phyloP scores from a whole-genome alignment of 2,329 filamentous ascomycete species.

The Stachybotrys chlorohalonatus region DNA sequence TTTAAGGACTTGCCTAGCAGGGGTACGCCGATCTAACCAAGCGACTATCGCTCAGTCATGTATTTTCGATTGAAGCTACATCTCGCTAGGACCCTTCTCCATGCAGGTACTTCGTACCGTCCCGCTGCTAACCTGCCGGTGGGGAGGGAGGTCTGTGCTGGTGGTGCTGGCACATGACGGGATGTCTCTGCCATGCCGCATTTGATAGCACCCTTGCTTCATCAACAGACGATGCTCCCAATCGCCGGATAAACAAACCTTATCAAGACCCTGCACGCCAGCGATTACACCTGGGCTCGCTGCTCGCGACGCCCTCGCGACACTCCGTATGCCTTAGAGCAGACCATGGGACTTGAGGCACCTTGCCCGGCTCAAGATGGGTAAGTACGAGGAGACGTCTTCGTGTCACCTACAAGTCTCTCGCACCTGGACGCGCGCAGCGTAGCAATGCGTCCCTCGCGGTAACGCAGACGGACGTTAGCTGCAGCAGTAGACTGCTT shows the following conservation, averaged over 20 bases:
- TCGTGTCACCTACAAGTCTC: background rate
- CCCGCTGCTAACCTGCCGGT: too few relatives aligned
- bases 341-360: slow-evolving; percentile 21
- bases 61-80: too few relatives aligned
- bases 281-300: background rate
- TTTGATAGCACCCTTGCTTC: background rate
- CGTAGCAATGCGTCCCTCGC: background rate
- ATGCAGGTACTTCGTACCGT: too few relatives aligned
- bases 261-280: background rate
- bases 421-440: background rate
- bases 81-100: too few relatives aligned
- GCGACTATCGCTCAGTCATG: too few relatives aligned
- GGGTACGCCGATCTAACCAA: too few relatives aligned
- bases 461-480: background rate
- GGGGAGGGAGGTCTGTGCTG: too few relatives aligned
- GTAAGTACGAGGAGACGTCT: slow-evolving; percentile 14
- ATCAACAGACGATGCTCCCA: background rate
- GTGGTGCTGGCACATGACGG: too few relatives aligned
- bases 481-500: background rate
- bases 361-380: slow-evolving; percentile 22
- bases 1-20: too few relatives aligned
- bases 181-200: background rate
- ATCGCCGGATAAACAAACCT: background rate
- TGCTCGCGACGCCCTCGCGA: slow-evolving; percentile 1
- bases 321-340: slow-evolving; percentile 10